Base-by-base conservation (phyloP, 1,139 yeast species). In the Taphrina flavorubra region DNA sequence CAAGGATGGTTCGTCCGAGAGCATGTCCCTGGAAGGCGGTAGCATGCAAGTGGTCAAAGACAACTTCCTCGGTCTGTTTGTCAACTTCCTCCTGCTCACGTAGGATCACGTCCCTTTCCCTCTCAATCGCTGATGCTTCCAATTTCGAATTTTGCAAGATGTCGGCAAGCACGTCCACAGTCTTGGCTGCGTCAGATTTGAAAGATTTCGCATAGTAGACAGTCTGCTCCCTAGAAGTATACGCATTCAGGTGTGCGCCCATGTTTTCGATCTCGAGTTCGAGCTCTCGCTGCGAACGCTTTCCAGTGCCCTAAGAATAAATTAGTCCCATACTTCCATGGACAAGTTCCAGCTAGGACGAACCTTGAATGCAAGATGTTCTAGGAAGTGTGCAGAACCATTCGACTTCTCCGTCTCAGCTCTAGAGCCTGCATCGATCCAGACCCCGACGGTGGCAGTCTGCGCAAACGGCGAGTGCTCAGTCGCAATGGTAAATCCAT, bases 11-110 rank as follows among this genome's bases (percentile, higher is more conserved):
- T 79, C 98, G 87, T 36, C 99, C 99, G 73, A 94, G 83, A 66
- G 97, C 96, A 79, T 95, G 99, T 73, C 86, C 87, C 77, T 86
- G 90, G 81, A 86, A 94, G 8, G 97, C 92, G 40, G 92, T 91
- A 56, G 96, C 91, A 80, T 94, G 99, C 70, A 94, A 82, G 79
- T 95, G 96, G 79, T 94, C 99, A 79, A 95, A 95, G 14, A 95
- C 97, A 59, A 94, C 98, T 79, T 94, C 99, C 78, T 94, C 99
- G 77, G 90, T 90, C 95, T 91, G 92, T 80, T 92, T 94, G 78
- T 92, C 98, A 70, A 94, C 98, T 79, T 94, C 99, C 78, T 95
- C 99, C 74, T 95, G 87, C 79, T 94, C 99, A 77, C 97, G 89
- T 72, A 94, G 86, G 72, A 94, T 94, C 51, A 94, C 99, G 73